Evolutionary conservation across 306 rosid genomes (phyloP).

Genomic region (Clitoria ternatea): DNA sequence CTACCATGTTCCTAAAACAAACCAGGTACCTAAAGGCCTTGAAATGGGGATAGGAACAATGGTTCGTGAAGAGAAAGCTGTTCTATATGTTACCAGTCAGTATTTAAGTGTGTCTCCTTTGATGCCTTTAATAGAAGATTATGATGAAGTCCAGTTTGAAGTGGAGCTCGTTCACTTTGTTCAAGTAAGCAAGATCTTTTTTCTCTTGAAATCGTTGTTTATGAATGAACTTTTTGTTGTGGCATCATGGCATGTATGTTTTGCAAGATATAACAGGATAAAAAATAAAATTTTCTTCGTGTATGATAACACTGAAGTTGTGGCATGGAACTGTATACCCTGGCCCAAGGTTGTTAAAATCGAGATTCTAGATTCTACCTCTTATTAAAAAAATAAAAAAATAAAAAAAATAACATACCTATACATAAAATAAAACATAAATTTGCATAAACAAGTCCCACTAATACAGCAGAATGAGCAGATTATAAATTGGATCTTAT

Average conservation of each 20-base stretch:
- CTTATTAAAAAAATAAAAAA: no score
- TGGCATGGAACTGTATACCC: no score
- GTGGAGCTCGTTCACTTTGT: slow-evolving; percentile 91
- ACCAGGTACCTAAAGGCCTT: slow-evolving; percentile 93
- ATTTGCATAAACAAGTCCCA: no score
- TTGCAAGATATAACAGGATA: neutral
- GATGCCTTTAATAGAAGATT: slow-evolving; percentile 57
- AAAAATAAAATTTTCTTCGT: slow-evolving; percentile 3
- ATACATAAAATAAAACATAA: no score
- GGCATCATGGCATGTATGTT: neutral
- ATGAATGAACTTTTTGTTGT: slow-evolving; percentile 16
- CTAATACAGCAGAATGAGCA: no score
- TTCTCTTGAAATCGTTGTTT: slow-evolving; percentile 6
- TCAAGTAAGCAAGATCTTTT: slow-evolving; percentile 60
- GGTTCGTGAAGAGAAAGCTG: slow-evolving; percentile 85
- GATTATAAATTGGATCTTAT: no score
- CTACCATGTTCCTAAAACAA: slow-evolving; percentile 12
- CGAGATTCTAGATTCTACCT: no score
- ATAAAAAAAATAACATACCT: no score
- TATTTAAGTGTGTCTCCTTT: slow-evolving; percentile 73
- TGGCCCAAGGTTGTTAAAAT: no score
- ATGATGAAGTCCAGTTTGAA: slow-evolving; percentile 81
- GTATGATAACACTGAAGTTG: no score
- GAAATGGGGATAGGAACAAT: slow-evolving; percentile 95
- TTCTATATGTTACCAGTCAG: slow-evolving; percentile 62